Evolutionary conservation across 106 monocot species (phyloP), one percentile per base, ranked within the genome.

Genomic region (Dactylorhiza incarnata): DNA sequence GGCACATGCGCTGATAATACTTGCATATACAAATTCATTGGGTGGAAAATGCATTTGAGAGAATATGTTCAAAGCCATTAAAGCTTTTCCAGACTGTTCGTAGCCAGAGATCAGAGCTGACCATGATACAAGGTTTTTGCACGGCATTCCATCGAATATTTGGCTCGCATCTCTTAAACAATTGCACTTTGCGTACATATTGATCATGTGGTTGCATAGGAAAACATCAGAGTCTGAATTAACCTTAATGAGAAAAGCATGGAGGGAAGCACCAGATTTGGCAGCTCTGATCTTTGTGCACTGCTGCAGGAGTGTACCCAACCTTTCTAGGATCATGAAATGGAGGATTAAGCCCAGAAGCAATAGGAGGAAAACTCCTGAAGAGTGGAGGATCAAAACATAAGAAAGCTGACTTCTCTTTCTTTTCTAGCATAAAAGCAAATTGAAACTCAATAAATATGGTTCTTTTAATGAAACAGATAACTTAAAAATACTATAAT

Each of bases 21-120:
- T 87, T 8, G 83, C 86, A 80, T 85, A 92, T 55, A 88, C 56
- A 66, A 76, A 88, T 65, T 89, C 86, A 55, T 92, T 89, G 48
- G 88, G 86, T 17, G 45, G 73, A 15, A 84, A 72, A 7, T 73
- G 62, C 88, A 92, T 78, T 37, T 51, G 20, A 50, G 84, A 51
- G 50, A 86, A 92, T 48, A 86, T 70, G 4, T 61, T n/a, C 17
- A 88, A 12, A 52, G 88, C 82, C 73, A 49, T 70, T 25, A 65
- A 68, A 68, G 79, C 56, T 4, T 80, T 73, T 13, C 83, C 78
- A 65, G 82, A 61, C 63, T 86, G 84, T 65, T 80, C 80, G 24
- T 83, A 82, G 22, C 86, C 88, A 9, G 88, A 74, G 20, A 92
- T 86, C 63, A 92, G 47, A 73, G 62, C 76, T 17, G 84, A 92